Percentiles rank a stretch among this genome's conserved stretches.
These are phyloP conservation scores for Ogataea pilisensis DNA, from an alignment of 805 yeast species.

Conservation along the genomic window DNA sequence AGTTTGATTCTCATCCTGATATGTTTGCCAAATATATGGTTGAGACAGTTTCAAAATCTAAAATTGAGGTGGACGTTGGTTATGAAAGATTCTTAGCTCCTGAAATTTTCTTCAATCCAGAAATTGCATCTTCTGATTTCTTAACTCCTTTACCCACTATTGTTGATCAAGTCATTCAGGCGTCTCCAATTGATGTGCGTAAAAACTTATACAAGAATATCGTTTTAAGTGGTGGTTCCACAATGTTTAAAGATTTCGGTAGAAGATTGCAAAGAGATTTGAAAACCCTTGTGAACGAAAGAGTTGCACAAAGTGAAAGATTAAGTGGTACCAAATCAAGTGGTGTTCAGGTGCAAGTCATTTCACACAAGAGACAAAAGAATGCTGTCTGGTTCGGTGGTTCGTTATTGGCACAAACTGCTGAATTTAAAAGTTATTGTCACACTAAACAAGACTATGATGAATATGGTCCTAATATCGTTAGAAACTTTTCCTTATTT, in stretches of 20 bases:
- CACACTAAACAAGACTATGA: conserved; percentile 97
- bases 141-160: conserved; percentile 94
- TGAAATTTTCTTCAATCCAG: conserved; percentile 98
- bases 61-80: conserved; percentile 82
- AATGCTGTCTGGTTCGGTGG: conserved; percentile 99
- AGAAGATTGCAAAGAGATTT: conserved; percentile 95
- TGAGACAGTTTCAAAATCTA: conserved; percentile 67
- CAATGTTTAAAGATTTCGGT: conserved; percentile 98
- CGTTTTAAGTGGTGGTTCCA: conserved; percentile 95
- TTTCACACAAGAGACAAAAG: conserved; percentile 94
- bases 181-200: conserved; percentile 96
- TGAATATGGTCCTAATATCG: conserved; percentile 96
- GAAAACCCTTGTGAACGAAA: conserved; percentile 78
- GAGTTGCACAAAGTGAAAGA: conserved; percentile 78
- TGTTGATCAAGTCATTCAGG: conserved; percentile 91
- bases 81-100: conserved; percentile 98
- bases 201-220: conserved; percentile 93
- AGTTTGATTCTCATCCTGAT: conserved; percentile 90
- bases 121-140: conserved; percentile 91
- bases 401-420: conserved; percentile 90
- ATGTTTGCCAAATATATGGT: conserved; percentile 91
- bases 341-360: conserved; percentile 96
- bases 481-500: conserved; percentile 92
- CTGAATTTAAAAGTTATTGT: conserved; percentile 93
- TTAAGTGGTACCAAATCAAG: conserved; percentile 73